Conservation (phyloP, 2,329 filamentous ascomycete genomes). For the Phaeoacremonium minimum region DNA sequence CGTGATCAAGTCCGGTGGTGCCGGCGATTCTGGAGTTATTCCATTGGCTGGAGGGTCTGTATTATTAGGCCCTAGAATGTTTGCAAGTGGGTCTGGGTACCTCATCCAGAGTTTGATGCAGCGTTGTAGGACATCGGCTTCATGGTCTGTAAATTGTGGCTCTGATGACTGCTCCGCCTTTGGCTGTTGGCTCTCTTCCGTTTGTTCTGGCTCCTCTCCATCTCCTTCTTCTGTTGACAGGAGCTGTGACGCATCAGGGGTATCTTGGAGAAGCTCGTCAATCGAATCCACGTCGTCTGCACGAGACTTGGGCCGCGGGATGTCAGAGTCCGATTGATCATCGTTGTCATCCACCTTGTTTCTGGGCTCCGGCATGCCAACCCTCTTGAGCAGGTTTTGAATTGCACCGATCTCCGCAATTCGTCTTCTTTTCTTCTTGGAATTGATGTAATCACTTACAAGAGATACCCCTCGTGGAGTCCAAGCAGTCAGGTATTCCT, state of each 20-base stretch:
- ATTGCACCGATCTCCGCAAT: constrained; percentile 77
- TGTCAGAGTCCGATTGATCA: constrained; percentile 28
- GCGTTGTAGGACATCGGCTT: constrained; percentile 45
- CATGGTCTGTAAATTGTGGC: constrained; percentile 35
- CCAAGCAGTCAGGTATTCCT: constrained; percentile 83
- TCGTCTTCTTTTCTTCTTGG: constrained; percentile 69
- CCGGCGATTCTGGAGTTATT: constrained; percentile 37
- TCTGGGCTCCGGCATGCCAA: constrained; percentile 42
- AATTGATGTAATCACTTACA: constrained; percentile 78
- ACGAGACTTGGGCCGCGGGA: constrained; percentile 25
- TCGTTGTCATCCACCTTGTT: constrained; percentile 24
- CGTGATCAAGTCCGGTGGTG: constrained; percentile 64
- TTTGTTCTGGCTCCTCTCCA: no score
- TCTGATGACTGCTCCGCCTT: constrained; percentile 6
- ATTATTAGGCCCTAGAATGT: constrained; percentile 55
- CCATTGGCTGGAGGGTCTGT: constrained; percentile 68
- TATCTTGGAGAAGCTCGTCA: constrained; percentile 54
- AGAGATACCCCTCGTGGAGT: constrained; percentile 84
- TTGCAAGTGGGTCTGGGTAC: constrained; percentile 51
- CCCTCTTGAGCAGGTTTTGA: constrained; percentile 59
- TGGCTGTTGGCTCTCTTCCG: constrained; percentile 12
- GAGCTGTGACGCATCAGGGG: constrained; percentile 45
- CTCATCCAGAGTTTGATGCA: constrained; percentile 62
- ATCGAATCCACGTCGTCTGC: constrained; percentile 46
- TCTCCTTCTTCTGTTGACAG: constrained; percentile 7